Conservation (phyloP, 2,329 filamentous ascomycete species). For the Cercospora nicotianae region DNA sequence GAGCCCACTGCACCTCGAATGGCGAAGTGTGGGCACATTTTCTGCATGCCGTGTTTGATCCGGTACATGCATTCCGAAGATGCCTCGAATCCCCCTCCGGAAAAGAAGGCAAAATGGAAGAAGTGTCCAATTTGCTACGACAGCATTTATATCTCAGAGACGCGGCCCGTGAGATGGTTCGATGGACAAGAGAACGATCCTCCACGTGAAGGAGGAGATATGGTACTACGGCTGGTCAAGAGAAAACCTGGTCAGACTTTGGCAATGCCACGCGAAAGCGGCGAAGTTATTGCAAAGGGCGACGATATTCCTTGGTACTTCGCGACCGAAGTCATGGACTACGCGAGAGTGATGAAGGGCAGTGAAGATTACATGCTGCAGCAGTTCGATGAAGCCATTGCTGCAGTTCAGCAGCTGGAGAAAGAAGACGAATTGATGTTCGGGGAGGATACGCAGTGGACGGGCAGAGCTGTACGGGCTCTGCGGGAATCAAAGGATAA, state of each 20-base stretch:
- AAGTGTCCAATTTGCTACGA: slow-evolving; percentile 97
- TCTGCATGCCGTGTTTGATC: slow-evolving; percentile 88
- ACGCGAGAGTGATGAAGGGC: slow-evolving; percentile 92
- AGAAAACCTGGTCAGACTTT: slow-evolving; percentile 78
- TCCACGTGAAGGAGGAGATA: slow-evolving; percentile 81
- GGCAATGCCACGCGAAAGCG: slow-evolving; percentile 80
- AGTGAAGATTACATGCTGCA: slow-evolving; percentile 81
- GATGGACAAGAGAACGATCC: slow-evolving; percentile 79
- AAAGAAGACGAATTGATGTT: slow-evolving; percentile 90
- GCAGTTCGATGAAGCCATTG: slow-evolving; percentile 78
- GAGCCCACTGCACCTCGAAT: slow-evolving; percentile 92
- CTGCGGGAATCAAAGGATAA: slow-evolving; percentile 77
- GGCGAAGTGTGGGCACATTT: slow-evolving; percentile 96
- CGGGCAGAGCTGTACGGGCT: slow-evolving; percentile 73
- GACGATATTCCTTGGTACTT: slow-evolving; percentile 93
- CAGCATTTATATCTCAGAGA: slow-evolving; percentile 86
- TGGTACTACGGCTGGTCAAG: slow-evolving; percentile 83
- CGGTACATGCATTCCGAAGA: slow-evolving; percentile 90
- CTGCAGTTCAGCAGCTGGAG: slow-evolving; percentile 71
- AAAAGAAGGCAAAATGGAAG: slow-evolving; percentile 78
- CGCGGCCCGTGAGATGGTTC: slow-evolving; percentile 86
- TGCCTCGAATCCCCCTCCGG: slow-evolving; percentile 61
- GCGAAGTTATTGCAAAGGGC: slow-evolving; percentile 65
- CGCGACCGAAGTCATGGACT: slow-evolving; percentile 89
- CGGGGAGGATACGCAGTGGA: slow-evolving; percentile 91